phyloP scores from a whole-genome alignment of 1,139 yeast species.

The Nakaseomyces delphensis region DNA sequence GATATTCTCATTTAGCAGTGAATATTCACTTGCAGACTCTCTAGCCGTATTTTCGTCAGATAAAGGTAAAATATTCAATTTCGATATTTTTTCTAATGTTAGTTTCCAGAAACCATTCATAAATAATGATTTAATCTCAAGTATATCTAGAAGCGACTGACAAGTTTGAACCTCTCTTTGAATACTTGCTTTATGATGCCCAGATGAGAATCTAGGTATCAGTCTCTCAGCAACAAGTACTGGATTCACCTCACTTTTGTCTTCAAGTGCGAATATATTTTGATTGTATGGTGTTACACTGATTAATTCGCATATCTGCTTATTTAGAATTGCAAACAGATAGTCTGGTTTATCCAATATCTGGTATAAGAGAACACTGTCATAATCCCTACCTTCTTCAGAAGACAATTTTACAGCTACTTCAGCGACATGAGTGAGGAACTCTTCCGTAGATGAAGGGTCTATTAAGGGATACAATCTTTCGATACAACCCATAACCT shows the following conservation, averaged over 20 bases:
- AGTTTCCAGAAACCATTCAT: slow-evolving; percentile 51
- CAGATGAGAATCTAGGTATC: slow-evolving; percentile 39
- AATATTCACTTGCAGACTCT: slow-evolving; percentile 47
- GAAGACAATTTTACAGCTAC: slow-evolving; percentile 81
- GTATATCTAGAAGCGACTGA: slow-evolving; percentile 52
- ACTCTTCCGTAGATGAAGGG: slow-evolving; percentile 46
- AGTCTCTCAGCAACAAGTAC: slow-evolving; percentile 52
- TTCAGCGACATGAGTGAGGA: slow-evolving; percentile 63
- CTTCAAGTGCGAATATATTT: slow-evolving; percentile 37
- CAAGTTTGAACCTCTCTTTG: slow-evolving; percentile 50
- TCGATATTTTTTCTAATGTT: slow-evolving; percentile 50
- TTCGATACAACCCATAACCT: slow-evolving; percentile 80
- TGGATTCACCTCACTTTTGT: slow-evolving; percentile 35
- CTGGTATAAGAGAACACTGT: slow-evolving; percentile 78
- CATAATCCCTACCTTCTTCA: slow-evolving; percentile 84
- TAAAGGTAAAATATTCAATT: slow-evolving; percentile 57
- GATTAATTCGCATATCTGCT: slow-evolving; percentile 69
- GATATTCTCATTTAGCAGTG: slow-evolving; percentile 57
- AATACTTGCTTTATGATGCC: slow-evolving; percentile 40
- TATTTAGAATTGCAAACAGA: slow-evolving; percentile 73
- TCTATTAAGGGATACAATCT: slow-evolving; percentile 59
- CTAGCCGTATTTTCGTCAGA: slow-evolving; percentile 42
- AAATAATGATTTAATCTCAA: slow-evolving; percentile 57
- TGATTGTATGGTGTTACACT: slow-evolving; percentile 65
- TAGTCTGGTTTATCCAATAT: slow-evolving; percentile 82